A percentile compares a stretch with the other conserved stretches of the same genome.
Conservation (phyloP, 192 early-diverging fungal species). For the Coemansia sp. region DNA sequence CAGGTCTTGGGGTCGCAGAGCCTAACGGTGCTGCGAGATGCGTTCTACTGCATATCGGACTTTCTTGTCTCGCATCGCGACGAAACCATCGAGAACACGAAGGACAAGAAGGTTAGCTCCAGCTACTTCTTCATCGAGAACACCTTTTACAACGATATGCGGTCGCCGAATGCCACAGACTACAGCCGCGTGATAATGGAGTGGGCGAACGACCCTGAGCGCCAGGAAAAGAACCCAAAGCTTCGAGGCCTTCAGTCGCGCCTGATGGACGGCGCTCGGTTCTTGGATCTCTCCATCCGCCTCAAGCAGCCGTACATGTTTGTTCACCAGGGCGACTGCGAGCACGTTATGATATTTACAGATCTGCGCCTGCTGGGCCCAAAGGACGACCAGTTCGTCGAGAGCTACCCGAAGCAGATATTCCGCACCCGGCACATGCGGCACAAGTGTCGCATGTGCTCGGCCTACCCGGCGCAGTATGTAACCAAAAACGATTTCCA, state of each 20-base stretch:
- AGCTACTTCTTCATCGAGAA: constrained; percentile 78
- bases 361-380: constrained; percentile 55
- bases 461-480: constrained; percentile 57
- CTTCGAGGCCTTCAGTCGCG: constrained; percentile 52
- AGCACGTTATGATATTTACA: constrained; percentile 69
- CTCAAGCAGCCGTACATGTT: constrained; percentile 68
- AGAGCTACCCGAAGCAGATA: constrained; percentile 55
- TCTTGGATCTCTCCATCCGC: constrained; percentile 63
- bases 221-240: constrained; percentile 50
- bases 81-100: constrained; percentile 47
- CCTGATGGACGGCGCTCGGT: constrained; percentile 60
- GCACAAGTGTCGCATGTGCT: constrained; percentile 65
- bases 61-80: constrained; percentile 55
- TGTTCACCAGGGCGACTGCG: constrained; percentile 76
- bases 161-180: constrained; percentile 58
- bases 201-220: constrained; percentile 61
- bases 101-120: constrained; percentile 56
- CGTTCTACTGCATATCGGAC: constrained; percentile 67
- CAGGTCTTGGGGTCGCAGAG: constrained; percentile 66
- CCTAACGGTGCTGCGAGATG: constrained; percentile 65
- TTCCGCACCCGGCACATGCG: constrained; percentile 56
- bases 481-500: constrained; percentile 69
- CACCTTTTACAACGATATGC: constrained; percentile 69
- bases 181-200: constrained; percentile 70
- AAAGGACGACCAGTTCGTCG: constrained; percentile 56